Evolutionary conservation across 1,284 basidiomycete species (phyloP), one percentile per base, ranked within the genome.

Genomic region (Megacollybia platyphylla): DNA sequence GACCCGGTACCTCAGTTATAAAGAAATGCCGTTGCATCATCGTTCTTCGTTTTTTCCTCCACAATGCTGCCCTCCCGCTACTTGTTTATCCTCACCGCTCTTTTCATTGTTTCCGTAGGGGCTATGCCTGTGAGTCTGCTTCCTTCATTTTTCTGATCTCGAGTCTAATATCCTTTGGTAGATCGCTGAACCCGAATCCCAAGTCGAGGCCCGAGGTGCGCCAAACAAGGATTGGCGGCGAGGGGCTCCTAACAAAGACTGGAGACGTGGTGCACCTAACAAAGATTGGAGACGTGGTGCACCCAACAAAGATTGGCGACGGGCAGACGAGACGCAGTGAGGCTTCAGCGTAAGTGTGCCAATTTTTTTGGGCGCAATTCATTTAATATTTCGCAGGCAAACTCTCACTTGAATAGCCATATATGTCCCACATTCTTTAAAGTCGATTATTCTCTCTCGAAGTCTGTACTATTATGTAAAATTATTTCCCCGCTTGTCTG

Each of bases 71-170:
- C 39, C 17, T 31, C 31, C 24, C 26, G 28, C 18, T 32, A 40
- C 11, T 15, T 44, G 26, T 28, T 36, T 24, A 39, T 44, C 24
- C 29, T 44, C 24, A 24, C 28, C 11, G 36, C 20, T 17, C 39
- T 44, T 28, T 29, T 13, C 34, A 10, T 44, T 26, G 35, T 36
- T 32, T 29, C 28, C 24, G 29, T 38, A 13, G 35, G 18, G 5
- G 43, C 43, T 35, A 44, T 40, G 26, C 43, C 43, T 18, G 43
- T 39, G 37, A 31, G 43, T 43, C 20, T 2, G 15, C 2, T 18
- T 9, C 13, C 18, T 32, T n/a, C 5, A 9, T 13, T 7, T 39
- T 15, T 38, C 26, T 29, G 10, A 11, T 34, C 11, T 34, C 31
- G 13, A 31, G 30, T 31, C 31, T 34, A 4, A 34, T 34, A 44